These are phyloP conservation scores for Phoma sp. DNA, from an alignment of 2,329 filamentous ascomycete species.

Conservation along the genomic window DNA sequence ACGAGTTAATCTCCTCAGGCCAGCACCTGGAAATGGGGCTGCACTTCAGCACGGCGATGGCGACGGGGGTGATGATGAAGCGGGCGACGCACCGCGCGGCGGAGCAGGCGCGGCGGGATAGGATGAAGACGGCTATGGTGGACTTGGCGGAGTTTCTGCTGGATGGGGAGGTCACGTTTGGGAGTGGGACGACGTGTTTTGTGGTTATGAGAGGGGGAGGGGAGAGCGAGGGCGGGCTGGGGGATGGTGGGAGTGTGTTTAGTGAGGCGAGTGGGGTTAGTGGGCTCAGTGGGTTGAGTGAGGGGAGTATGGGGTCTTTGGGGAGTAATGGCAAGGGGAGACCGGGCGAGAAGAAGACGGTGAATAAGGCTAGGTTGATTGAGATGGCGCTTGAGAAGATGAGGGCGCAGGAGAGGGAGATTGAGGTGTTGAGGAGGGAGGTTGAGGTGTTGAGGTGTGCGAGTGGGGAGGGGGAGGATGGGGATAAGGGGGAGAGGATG, in stretches of 20 bases:
- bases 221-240: conserved; percentile 17
- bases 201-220: conserved; percentile 29
- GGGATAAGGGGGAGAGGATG: conserved; percentile 24
- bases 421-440: conserved; percentile 33
- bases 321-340: conserved; percentile 5
- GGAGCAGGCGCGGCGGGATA: conserved; percentile 40
- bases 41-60: conserved; percentile 42
- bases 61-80: conserved; percentile 43
- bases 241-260: conserved; percentile 8
- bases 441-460: conserved; percentile 27
- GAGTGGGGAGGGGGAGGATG: conserved; percentile 9
- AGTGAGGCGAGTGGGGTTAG: conserved; percentile 17
- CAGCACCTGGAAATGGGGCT: conserved; percentile 41
- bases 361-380: conserved; percentile 39
- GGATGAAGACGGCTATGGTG: conserved; percentile 42
- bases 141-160: conserved; percentile 38
- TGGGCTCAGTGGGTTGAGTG: conserved; percentile 7
- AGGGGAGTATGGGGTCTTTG: background rate
- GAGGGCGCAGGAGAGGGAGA: conserved; percentile 37
- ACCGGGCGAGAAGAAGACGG: conserved; percentile 33
- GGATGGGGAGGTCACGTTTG: conserved; percentile 41
- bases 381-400: conserved; percentile 43
- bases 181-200: conserved; percentile 39
- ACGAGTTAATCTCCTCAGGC: conserved; percentile 38
- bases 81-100: conserved; percentile 39